phyloP scores from a whole-genome alignment of 1,284 basidiomycete species.

The Rhizoctonia solani region DNA sequence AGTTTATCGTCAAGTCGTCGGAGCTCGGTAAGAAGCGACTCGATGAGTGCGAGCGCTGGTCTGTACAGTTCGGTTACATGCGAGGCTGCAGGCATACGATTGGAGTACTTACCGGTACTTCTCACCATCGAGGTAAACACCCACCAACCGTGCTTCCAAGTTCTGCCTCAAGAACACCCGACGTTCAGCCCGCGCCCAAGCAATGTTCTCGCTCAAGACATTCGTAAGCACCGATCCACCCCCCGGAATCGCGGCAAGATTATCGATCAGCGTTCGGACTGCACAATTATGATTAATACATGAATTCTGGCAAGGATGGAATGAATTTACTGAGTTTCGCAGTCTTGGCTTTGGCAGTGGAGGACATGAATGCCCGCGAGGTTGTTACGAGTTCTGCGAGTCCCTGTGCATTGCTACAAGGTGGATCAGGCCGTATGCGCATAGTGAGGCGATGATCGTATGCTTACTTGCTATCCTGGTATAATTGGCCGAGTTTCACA shows the following conservation, averaged over 20 bases:
- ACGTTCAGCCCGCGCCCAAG: slow-evolving; percentile 91
- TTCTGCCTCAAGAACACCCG: slow-evolving; percentile 95
- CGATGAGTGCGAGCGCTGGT: slow-evolving; percentile 81
- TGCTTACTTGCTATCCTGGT: slow-evolving; percentile 81
- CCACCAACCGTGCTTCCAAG: slow-evolving; percentile 87
- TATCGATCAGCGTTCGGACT: slow-evolving; percentile 93
- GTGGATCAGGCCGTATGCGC: background rate
- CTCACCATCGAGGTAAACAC: slow-evolving; percentile 59
- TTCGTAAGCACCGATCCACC: slow-evolving; percentile 81
- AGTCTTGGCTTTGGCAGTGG: slow-evolving; percentile 97
- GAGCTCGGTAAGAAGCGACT: slow-evolving; percentile 84
- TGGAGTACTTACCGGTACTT: slow-evolving; percentile 7
- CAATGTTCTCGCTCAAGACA: slow-evolving; percentile 87
- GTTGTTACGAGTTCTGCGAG: slow-evolving; percentile 86
- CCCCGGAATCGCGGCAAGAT: slow-evolving; percentile 78
- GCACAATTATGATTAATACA: no score
- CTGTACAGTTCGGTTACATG: slow-evolving; percentile 55
- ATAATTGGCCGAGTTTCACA: slow-evolving; percentile 84
- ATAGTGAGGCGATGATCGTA: background rate
- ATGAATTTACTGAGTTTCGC: slow-evolving; percentile 86
- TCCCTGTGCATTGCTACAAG: slow-evolving; percentile 76
- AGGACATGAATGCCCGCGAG: slow-evolving; percentile 89
- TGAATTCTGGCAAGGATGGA: background rate
- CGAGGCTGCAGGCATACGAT: background rate
- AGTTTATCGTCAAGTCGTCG: slow-evolving; percentile 97